A percentile compares a stretch with the other conserved stretches of the same genome.
Evolutionary conservation across 306 rosid genomes (phyloP).

Genomic region (Fagus crenata): DNA sequence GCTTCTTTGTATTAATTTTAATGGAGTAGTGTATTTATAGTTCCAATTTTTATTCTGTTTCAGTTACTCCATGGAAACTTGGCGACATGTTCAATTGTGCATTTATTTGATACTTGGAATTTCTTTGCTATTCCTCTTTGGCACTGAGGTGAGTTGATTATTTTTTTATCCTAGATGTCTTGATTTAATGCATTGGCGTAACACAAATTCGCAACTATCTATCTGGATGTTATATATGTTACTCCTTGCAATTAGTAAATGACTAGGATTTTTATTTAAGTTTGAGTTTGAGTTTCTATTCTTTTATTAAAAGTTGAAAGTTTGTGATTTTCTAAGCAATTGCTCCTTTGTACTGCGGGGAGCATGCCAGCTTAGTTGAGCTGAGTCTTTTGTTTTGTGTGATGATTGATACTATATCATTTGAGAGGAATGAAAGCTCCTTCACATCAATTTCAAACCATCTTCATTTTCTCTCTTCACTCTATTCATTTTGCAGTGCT

Average conservation of each 20-base stretch:
- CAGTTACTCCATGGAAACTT: constrained; percentile 43
- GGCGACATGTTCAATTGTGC: constrained; percentile 25
- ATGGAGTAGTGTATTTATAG: constrained; percentile 15
- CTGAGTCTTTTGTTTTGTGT: too few species aligned
- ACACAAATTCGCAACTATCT: not conserved
- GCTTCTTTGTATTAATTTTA: too few species aligned
- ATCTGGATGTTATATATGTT: not conserved
- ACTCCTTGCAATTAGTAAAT: not conserved
- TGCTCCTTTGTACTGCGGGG: not conserved
- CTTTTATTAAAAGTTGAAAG: not conserved
- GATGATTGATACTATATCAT: too few species aligned
- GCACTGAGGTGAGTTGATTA: constrained; percentile 43
- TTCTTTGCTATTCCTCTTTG: constrained; percentile 32
- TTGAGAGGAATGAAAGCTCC: too few species aligned
- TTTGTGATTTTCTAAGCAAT: not conserved
- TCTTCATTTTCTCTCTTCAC: too few species aligned
- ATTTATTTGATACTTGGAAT: constrained; percentile 36
- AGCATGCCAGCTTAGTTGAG: not conserved
- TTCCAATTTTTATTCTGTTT: constrained; percentile 17
- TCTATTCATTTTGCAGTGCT: too few species aligned
- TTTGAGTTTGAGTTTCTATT: not conserved
- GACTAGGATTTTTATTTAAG: not conserved
- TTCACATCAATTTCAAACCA: too few species aligned
- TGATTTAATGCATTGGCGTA: not conserved
- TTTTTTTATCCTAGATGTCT: not conserved